Evolutionary conservation across 2,329 filamentous ascomycete species (phyloP).

Genomic region (Aspergillus pseudonomiae): DNA sequence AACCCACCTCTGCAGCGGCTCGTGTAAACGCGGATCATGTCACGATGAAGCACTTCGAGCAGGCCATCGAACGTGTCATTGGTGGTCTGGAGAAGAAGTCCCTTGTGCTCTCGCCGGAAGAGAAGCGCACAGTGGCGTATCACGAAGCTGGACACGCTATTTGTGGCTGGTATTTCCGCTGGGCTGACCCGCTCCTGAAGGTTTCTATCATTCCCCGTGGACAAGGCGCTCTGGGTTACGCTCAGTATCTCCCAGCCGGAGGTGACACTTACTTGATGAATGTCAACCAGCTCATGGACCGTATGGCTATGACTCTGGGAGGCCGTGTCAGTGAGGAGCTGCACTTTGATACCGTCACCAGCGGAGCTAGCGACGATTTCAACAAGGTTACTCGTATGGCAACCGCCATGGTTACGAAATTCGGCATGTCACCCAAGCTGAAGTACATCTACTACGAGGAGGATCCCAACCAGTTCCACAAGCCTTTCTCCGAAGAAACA

Average conservation of each 20-base stretch:
- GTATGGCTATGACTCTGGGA: conserved; percentile 99
- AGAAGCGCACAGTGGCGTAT: conserved; percentile 96
- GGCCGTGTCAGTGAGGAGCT: conserved; percentile 94
- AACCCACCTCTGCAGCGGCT: conserved; percentile 63
- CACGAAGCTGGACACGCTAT: conserved; percentile 98
- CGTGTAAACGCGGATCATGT: conserved; percentile 79
- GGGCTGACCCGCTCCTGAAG: conserved; percentile 95
- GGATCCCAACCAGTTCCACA: conserved; percentile 79
- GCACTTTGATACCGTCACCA: conserved; percentile 95
- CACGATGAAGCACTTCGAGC: conserved; percentile 89
- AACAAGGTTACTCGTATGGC: conserved; percentile 97
- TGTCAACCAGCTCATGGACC: conserved; percentile 93
- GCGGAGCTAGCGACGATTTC: conserved; percentile 94
- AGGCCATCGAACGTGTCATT: conserved; percentile 95
- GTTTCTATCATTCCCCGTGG: conserved; percentile 98
- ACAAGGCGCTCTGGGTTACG: conserved; percentile 90
- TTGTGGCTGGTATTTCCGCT: conserved; percentile 96
- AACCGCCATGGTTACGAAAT: conserved; percentile 98
- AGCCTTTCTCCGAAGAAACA: conserved; percentile 94
- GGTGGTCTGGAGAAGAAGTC: conserved; percentile 98
- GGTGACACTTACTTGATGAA: conserved; percentile 93
- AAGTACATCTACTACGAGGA: conserved; percentile 89
- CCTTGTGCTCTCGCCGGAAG: conserved; percentile 84
- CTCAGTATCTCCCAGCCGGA: conserved; percentile 88
- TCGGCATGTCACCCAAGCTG: conserved; percentile 95